Percentiles rank a stretch among this genome's conserved stretches.
These are phyloP conservation scores for Kregervanrija pseudodelftensis DNA, from an alignment of 805 yeast genomes.

Conservation along the genomic window DNA sequence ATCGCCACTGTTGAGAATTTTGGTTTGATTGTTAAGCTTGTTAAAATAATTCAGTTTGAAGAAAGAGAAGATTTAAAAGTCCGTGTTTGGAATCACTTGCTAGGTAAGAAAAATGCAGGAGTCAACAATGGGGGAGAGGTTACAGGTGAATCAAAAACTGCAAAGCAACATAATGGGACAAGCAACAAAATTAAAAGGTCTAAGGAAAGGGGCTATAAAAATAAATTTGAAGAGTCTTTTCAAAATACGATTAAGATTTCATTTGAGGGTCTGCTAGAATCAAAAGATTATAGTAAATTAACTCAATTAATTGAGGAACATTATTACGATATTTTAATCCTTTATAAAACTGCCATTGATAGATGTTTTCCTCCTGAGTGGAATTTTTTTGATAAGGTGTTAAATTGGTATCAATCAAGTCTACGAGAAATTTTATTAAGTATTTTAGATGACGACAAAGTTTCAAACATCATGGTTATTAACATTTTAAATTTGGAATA, in stretches of 20 bases:
- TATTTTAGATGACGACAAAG: slow-evolving; percentile 39
- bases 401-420: slow-evolving; percentile 59
- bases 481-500: slow-evolving; percentile 73
- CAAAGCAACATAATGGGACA: slow-evolving; percentile 1
- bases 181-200: slow-evolving; percentile 34
- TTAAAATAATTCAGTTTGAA: slow-evolving; percentile 76
- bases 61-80: slow-evolving; percentile 66
- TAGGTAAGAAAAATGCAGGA: slow-evolving; percentile 9
- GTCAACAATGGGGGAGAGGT: not conserved
- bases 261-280: slow-evolving; percentile 53
- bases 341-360: slow-evolving; percentile 53
- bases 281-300: slow-evolving; percentile 40
- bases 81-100: slow-evolving; percentile 18
- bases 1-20: slow-evolving; percentile 61
- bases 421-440: slow-evolving; percentile 57
- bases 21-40: slow-evolving; percentile 60
- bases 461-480: slow-evolving; percentile 71
- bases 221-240: slow-evolving; percentile 52
- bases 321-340: slow-evolving; percentile 71
- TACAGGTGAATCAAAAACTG: slow-evolving; percentile 1
- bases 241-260: slow-evolving; percentile 56
- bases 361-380: slow-evolving; percentile 65
- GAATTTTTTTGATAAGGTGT: slow-evolving; percentile 59
- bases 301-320: slow-evolving; percentile 65
- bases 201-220: slow-evolving; percentile 50